These are phyloP conservation scores for Quaeritorhiza haematococci DNA, from an alignment of 371 early-diverging fungal genomes.

Conservation along the genomic window DNA sequence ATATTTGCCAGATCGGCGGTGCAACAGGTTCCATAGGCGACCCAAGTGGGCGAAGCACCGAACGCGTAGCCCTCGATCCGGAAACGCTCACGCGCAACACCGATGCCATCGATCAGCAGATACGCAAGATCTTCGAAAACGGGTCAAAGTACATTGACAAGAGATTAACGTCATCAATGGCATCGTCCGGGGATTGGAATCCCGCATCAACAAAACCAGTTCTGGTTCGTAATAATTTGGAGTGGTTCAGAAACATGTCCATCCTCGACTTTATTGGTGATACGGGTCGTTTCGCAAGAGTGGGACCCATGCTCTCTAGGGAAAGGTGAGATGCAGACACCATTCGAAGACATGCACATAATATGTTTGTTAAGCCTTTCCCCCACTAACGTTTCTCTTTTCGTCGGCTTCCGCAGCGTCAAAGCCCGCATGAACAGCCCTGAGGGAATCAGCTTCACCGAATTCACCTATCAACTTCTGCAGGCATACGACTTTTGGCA, in stretches of 20 bases:
- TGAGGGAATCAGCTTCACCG: slow-evolving; percentile 90
- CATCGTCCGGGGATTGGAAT: slow-evolving; percentile 17
- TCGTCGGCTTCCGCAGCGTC: slow-evolving; percentile 17
- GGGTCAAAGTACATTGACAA: slow-evolving; percentile 56
- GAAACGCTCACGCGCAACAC: slow-evolving; percentile 61
- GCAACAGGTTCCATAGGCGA: slow-evolving; percentile 94
- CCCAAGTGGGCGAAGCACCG: slow-evolving; percentile 80
- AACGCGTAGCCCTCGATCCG: slow-evolving; percentile 61
- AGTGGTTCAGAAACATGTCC: slow-evolving; percentile 76
- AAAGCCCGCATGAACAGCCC: slow-evolving; percentile 62
- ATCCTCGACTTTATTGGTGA: slow-evolving; percentile 73
- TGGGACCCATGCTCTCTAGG: slow-evolving; percentile 78
- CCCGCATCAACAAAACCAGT: slow-evolving; percentile 16
- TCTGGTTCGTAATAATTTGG: slow-evolving; percentile 72
- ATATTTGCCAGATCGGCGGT: slow-evolving; percentile 66
- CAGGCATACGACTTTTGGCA: slow-evolving; percentile 93
- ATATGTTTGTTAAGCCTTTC: not conserved
- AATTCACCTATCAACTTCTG: slow-evolving; percentile 91
- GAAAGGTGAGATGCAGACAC: slow-evolving; percentile 61
- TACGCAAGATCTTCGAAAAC: slow-evolving; percentile 64
- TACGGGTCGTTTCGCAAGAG: slow-evolving; percentile 74
- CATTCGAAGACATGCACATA: not conserved
- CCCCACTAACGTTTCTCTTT: not conserved
- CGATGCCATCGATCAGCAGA: slow-evolving; percentile 61
- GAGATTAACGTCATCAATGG: slow-evolving; percentile 25